Evolutionary conservation across 176 grass and related monocot species (phyloP).

Genomic region (Musa beccarii): DNA sequence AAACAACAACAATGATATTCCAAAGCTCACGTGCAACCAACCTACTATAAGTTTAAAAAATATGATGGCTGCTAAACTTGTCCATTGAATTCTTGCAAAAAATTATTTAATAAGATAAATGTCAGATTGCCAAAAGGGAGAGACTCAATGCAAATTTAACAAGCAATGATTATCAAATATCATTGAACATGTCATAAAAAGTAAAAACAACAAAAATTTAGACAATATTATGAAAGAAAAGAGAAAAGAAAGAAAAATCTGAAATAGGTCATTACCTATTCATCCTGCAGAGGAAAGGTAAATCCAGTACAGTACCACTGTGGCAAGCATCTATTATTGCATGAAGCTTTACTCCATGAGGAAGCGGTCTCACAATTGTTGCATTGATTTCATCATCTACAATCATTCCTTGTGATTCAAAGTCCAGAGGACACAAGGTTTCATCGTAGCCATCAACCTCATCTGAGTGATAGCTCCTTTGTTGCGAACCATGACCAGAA

Average conservation of each 20-base stretch:
- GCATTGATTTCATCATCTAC: slow-evolving; percentile 92
- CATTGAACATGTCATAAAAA: not conserved
- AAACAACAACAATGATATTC: not conserved
- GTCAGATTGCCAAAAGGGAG: not conserved
- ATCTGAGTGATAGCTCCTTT: slow-evolving; percentile 77
- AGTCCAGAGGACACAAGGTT: slow-evolving; percentile 89
- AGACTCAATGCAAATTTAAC: not conserved
- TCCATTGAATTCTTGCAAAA: not conserved
- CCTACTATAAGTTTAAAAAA: not conserved
- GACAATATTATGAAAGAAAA: not conserved
- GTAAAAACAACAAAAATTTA: slow-evolving; percentile 17
- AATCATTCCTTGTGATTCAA: slow-evolving; percentile 98
- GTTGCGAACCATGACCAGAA: slow-evolving; percentile 92
- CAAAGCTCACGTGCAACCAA: not conserved
- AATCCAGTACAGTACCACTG: slow-evolving; percentile 89
- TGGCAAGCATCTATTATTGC: slow-evolving; percentile 95
- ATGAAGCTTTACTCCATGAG: slow-evolving; percentile 80
- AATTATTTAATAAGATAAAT: not conserved
- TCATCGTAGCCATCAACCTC: slow-evolving; percentile 88
- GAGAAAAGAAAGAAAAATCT: slow-evolving; percentile 1
- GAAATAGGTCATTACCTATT: slow-evolving; percentile 28
- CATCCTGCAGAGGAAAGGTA: slow-evolving; percentile 93
- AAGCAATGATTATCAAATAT: not conserved
- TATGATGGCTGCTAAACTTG: not conserved
- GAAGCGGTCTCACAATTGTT: slow-evolving; percentile 65